Evolutionary conservation across 768 basidiomycete species (phyloP).

Genomic region (Podaxis mareebaensis): DNA sequence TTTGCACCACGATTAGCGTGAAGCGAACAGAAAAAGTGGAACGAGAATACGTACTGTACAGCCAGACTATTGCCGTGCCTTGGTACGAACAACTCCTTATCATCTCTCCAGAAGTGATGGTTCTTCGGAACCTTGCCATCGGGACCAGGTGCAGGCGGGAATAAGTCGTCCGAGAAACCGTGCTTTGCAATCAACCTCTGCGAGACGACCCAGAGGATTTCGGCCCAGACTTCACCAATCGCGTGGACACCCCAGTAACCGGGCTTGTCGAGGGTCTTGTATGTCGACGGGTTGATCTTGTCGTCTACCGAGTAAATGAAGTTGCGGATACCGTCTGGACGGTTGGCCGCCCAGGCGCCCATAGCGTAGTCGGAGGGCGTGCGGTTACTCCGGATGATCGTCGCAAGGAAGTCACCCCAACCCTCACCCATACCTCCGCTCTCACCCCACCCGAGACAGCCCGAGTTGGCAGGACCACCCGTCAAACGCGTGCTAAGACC

Average conservation of each 20-base stretch:
- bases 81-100: conserved; percentile 69
- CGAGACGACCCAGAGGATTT: conserved; percentile 82
- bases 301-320: conserved; percentile 80
- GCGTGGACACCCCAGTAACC: conserved; percentile 94
- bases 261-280: conserved; percentile 92
- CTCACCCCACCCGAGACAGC: conserved; percentile 95
- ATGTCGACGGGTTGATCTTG: conserved; percentile 83
- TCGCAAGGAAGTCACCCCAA: conserved; percentile 94
- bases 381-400: conserved; percentile 76
- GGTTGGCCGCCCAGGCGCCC: conserved; percentile 95
- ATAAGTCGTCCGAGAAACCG: conserved; percentile 75
- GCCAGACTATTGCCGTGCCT: conserved; percentile 90
- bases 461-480: conserved; percentile 90
- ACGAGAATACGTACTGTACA: conserved; percentile 52
- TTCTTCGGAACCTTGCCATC: conserved; percentile 66
- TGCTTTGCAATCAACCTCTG: conserved; percentile 78
- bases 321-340: conserved; percentile 76
- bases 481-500: conserved; percentile 93
- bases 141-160: conserved; percentile 71
- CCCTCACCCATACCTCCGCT: conserved; percentile 98
- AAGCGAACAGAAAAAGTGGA: not conserved
- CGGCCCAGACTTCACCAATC: conserved; percentile 94
- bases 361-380: conserved; percentile 81
- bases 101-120: conserved; percentile 64
- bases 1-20: not conserved